Evolutionary conservation across 495 filamentous ascomycete genomes (phyloP).

Genomic region (Penicillium macrosclerotiorum): DNA sequence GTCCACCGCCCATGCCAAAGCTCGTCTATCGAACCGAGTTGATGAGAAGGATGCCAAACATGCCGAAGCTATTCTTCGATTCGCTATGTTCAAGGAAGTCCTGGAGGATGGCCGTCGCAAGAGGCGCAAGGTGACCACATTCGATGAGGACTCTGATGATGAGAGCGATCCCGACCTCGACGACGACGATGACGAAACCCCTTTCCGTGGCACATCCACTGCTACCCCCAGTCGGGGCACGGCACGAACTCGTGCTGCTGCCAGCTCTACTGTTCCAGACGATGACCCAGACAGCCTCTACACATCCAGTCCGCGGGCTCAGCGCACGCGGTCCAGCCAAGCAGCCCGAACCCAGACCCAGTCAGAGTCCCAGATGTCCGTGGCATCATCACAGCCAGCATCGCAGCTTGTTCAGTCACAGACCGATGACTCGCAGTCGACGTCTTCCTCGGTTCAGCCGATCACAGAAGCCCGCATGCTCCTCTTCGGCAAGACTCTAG

Average conservation of each 20-base stretch:
- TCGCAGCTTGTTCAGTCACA: slow-evolving; percentile 64
- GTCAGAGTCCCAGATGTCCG: slow-evolving; percentile 58
- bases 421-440: slow-evolving; percentile 48
- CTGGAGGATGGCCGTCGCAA: slow-evolving; percentile 83
- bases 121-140: slow-evolving; percentile 53
- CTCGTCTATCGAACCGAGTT: slow-evolving; percentile 86
- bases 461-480: slow-evolving; percentile 64
- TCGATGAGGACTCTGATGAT: slow-evolving; percentile 50
- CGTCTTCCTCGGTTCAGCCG: slow-evolving; percentile 33
- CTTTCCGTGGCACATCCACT: slow-evolving; percentile 29
- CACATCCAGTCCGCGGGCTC: slow-evolving; percentile 52
- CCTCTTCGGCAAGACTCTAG: slow-evolving; percentile 75
- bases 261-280: slow-evolving; percentile 32
- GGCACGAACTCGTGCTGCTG: slow-evolving; percentile 47
- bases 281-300: slow-evolving; percentile 52
- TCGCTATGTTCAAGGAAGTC: slow-evolving; percentile 97
- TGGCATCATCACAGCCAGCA: slow-evolving; percentile 66
- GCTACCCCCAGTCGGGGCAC: slow-evolving; percentile 30
- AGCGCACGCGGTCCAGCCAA: slow-evolving; percentile 43
- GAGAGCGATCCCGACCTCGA: slow-evolving; percentile 40
- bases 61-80: slow-evolving; percentile 87
- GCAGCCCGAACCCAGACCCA: slow-evolving; percentile 38
- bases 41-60: slow-evolving; percentile 86
- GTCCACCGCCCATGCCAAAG: slow-evolving; percentile 93
- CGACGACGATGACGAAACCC: slow-evolving; percentile 33